These are phyloP conservation scores for Cyberlindnera euphorbiiphila DNA, from an alignment of 805 yeast genomes.

Conservation along the genomic window DNA sequence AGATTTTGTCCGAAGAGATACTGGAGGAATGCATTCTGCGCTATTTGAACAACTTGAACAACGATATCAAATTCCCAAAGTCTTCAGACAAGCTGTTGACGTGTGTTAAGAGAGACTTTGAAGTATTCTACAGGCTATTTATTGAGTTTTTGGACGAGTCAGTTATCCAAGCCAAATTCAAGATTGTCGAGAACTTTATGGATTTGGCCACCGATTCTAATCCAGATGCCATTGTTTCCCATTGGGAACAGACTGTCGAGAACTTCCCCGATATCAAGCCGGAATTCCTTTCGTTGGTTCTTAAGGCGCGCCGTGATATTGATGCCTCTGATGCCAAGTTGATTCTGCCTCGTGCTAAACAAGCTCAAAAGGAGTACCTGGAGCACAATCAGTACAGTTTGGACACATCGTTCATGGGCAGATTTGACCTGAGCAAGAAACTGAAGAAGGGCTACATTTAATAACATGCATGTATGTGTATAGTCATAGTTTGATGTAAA, in stretches of 20 bases:
- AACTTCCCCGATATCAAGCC: constrained; percentile 77
- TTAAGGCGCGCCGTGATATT: constrained; percentile 41
- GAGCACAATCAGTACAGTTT: constrained; percentile 8
- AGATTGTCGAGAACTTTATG: constrained; percentile 57
- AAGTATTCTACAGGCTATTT: constrained; percentile 50
- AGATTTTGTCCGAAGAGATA: constrained; percentile 48
- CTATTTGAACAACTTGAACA: constrained; percentile 45
- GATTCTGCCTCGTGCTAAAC: constrained; percentile 14
- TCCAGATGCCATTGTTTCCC: constrained; percentile 43
- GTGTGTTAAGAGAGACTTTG: constrained; percentile 59
- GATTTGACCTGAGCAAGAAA: constrained; percentile 13
- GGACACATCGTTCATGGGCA: constrained; percentile 17
- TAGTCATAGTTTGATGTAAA: constrained; percentile 10
- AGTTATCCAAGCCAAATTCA: constrained; percentile 46
- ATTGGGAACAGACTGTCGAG: constrained; percentile 59
- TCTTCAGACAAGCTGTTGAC: constrained; percentile 40
- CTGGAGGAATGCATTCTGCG: constrained; percentile 47
- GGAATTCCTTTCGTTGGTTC: constrained; percentile 60
- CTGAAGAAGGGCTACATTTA: constrained; percentile 16
- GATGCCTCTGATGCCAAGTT: constrained; percentile 22
- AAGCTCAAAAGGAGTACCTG: constrained; percentile 9
- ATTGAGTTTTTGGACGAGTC: constrained; percentile 39
- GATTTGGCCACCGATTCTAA: constrained; percentile 47
- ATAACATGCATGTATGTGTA: background rate
- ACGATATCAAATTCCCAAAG: constrained; percentile 40